phyloP scores from a whole-genome alignment of 2,329 filamentous ascomycete genomes.

The Neurospora sp. region DNA sequence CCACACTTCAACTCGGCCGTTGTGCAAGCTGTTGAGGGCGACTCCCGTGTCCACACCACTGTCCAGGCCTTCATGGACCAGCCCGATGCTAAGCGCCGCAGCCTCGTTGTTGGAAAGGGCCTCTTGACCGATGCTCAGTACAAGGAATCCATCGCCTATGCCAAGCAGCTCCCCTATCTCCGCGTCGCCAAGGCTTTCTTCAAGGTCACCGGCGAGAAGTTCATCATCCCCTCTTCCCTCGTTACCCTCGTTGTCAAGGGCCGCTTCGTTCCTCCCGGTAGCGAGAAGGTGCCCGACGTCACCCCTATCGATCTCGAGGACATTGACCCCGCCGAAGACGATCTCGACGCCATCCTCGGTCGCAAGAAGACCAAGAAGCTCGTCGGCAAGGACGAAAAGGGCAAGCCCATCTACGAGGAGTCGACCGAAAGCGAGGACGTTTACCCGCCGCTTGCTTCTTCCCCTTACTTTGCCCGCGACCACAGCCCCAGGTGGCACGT shows the following conservation, averaged over 20 bases:
- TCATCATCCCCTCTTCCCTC: slow-evolving; percentile 82
- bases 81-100: slow-evolving; percentile 62
- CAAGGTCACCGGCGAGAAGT: slow-evolving; percentile 92
- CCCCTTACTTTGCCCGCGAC: slow-evolving; percentile 82
- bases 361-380: slow-evolving; percentile 66
- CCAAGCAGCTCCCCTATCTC: slow-evolving; percentile 73
- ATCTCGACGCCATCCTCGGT: slow-evolving; percentile 74
- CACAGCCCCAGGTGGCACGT: slow-evolving; percentile 88
- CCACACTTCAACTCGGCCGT: slow-evolving; percentile 69
- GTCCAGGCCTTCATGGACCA: slow-evolving; percentile 86
- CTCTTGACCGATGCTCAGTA: slow-evolving; percentile 72
- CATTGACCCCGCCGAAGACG: slow-evolving; percentile 84
- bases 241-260: slow-evolving; percentile 94
- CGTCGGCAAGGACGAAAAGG: slow-evolving; percentile 50
- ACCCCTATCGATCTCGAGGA: slow-evolving; percentile 78
- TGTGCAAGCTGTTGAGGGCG: slow-evolving; percentile 59
- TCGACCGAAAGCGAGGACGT: slow-evolving; percentile 48
- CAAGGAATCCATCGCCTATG: slow-evolving; percentile 61
- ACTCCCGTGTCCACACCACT: slow-evolving; percentile 62
- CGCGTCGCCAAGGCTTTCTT: slow-evolving; percentile 91
- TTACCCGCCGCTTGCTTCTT: slow-evolving; percentile 76
- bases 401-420: slow-evolving; percentile 38
- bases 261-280: slow-evolving; percentile 82
- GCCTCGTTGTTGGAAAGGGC: slow-evolving; percentile 57
- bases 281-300: slow-evolving; percentile 61